Base-by-base conservation (phyloP, 106 monocot species). In the Chionographis japonica region DNA sequence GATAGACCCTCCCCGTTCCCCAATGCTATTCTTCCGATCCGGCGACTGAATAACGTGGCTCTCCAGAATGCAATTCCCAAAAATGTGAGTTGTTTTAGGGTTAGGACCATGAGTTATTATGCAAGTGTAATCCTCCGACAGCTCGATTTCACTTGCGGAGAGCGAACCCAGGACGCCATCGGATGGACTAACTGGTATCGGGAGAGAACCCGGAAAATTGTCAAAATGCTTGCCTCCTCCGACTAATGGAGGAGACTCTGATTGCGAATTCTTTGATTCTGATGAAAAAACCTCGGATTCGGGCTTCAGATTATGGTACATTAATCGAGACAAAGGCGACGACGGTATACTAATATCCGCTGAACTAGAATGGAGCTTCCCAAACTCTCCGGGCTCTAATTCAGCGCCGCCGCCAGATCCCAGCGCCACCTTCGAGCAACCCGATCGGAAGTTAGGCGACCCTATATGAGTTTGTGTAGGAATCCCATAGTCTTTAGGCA, bases 91-190 rank as follows among this genome's bases (percentile, higher is more conserved):
- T 6, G 78, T 78, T 40, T 56, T 72, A 15, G 78, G 78, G 37
- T 78, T 73, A 37, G 78, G 72, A 13, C 78, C 78, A 56, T 67
- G 72, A 17, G 60, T 61, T 12, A 78, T 67, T 56, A 78, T 68
- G 62, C 78, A 67, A 8, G 78, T 78, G 51, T 78, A 78, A 13
- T 78, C 82, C 59, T 83, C 82, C 2, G 82, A 83, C 13, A 65
- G 56, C 38, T 73, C 74, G 65, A 83, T 83, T 7, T 77, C 77
- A 52, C 72, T 76, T 16, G 71, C 54, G 41, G 76, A 72, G 38
- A 74, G 50, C 53, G 63, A 56, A 39, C 12, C 55, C 7, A 58
- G 60, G 27, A 69, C 20, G 13, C 69, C 70, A 57, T 64, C 52
- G 37, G 68, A 69, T 39, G 60, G 16, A 66, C 42, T 27, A 8